A percentile compares a stretch with the other conserved stretches of the same genome.
phyloP scores from a whole-genome alignment of 306 rosid species.

The Lagenaria siceraria region DNA sequence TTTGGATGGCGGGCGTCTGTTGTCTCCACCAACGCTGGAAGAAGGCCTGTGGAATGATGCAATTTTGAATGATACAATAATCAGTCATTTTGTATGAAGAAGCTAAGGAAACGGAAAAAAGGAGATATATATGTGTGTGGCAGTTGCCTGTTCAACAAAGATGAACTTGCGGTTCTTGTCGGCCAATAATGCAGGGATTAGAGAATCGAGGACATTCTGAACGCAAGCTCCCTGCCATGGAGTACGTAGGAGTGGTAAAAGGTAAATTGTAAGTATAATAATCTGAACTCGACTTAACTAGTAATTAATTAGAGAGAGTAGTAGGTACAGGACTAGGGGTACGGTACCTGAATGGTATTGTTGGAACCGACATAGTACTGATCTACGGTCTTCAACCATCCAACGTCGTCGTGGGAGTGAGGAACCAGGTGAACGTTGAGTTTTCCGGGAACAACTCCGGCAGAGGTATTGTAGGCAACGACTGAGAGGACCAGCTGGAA shows the following conservation, averaged over 20 bases:
- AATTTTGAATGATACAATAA: neutral
- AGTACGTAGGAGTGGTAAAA: too few relatives aligned
- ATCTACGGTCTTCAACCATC: constrained; percentile 80
- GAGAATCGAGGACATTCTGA: constrained; percentile 69
- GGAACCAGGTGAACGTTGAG: constrained; percentile 71
- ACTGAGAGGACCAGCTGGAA: too few relatives aligned
- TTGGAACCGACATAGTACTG: constrained; percentile 85
- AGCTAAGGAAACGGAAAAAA: neutral
- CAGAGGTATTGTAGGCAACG: constrained; percentile 53
- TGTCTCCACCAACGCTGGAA: constrained; percentile 86
- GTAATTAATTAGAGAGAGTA: too few relatives aligned
- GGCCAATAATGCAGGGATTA: constrained; percentile 45
- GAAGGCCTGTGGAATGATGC: constrained; percentile 34
- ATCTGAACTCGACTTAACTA: too few relatives aligned
- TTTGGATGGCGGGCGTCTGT: constrained; percentile 36
- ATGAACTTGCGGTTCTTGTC: constrained; percentile 75
- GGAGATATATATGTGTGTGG: too few relatives aligned
- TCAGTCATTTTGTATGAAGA: neutral
- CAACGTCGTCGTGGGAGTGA: constrained; percentile 72
- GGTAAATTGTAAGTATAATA: too few relatives aligned
- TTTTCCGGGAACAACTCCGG: constrained; percentile 40
- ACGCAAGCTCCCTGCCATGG: constrained; percentile 75
- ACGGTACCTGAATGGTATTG: constrained; percentile 55
- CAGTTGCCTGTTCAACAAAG: constrained; percentile 73
- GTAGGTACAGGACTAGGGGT: too few relatives aligned